These are phyloP conservation scores for Neophaeococcomyces aloes DNA, from an alignment of 2,329 filamentous ascomycete species.

Conservation along the genomic window DNA sequence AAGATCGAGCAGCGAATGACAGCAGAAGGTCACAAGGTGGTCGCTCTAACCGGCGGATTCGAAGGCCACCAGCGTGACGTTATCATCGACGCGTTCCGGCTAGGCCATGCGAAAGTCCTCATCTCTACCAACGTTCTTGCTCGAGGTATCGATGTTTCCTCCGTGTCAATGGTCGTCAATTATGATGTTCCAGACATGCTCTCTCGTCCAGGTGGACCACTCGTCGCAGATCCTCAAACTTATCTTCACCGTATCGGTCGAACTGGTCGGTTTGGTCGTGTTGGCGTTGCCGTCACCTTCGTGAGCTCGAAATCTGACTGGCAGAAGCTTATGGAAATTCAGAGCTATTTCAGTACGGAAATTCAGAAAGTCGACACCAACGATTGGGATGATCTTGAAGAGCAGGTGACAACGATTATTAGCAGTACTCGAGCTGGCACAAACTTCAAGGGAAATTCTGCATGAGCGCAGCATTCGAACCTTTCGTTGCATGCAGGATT, in stretches of 20 bases:
- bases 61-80: constrained; percentile 74
- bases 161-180: constrained; percentile 96
- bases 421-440: constrained; percentile 43
- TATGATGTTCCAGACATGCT: constrained; percentile 53
- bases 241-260: constrained; percentile 97
- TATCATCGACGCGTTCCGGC: constrained; percentile 77
- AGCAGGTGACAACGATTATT: constrained; percentile 69
- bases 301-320: constrained; percentile 79
- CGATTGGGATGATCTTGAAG: constrained; percentile 87
- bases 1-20: constrained; percentile 81
- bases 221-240: constrained; percentile 72
- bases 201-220: constrained; percentile 12
- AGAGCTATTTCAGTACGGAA: constrained; percentile 66
- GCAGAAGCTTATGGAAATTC: constrained; percentile 68
- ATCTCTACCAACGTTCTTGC: constrained; percentile 96
- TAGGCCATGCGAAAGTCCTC: constrained; percentile 81
- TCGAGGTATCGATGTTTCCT: constrained; percentile 84
- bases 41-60: constrained; percentile 76
- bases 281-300: constrained; percentile 91
- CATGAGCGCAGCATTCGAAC: background rate
- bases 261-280: constrained; percentile 90
- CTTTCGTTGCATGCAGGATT: background rate
- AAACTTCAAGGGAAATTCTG: constrained; percentile 25
- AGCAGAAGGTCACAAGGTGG: constrained; percentile 81
- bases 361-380: constrained; percentile 70